These are phyloP conservation scores for Rubia yunnanensis DNA, from an alignment of 257 asterid genomes.

Conservation along the genomic window DNA sequence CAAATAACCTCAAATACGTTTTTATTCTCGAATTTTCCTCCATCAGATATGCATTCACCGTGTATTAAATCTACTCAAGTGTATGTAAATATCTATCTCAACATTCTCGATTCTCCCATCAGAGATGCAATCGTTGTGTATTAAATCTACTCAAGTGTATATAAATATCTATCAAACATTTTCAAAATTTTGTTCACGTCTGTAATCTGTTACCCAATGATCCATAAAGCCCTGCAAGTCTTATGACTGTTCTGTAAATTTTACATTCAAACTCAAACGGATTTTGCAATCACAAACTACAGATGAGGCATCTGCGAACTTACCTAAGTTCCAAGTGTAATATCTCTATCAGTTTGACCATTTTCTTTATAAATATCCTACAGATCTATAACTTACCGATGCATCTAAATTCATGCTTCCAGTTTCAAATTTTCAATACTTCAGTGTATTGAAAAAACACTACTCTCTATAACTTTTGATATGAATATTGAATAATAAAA, in stretches of 20 bases:
- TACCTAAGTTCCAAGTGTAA: not conserved
- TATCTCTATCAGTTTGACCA: not conserved
- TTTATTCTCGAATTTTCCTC: not conserved
- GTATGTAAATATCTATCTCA: not conserved
- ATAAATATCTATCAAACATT: too few species aligned
- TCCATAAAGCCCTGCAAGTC: too few species aligned
- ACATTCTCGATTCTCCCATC: not conserved
- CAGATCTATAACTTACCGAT: not conserved
- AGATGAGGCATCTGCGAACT: not conserved
- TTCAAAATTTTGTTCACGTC: too few species aligned
- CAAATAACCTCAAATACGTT: not conserved
- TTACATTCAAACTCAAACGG: too few species aligned
- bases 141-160: too few species aligned
- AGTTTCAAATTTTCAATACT: not conserved
- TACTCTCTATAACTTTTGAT: not conserved
- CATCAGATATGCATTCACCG: not conserved
- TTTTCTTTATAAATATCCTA: not conserved
- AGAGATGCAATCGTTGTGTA: too few species aligned
- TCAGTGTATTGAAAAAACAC: not conserved
- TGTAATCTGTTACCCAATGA: too few species aligned
- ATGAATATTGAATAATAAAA: too few species aligned
- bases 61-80: not conserved
- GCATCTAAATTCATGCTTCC: not conserved
- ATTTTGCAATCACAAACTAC: not conserved
- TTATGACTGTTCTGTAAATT: too few species aligned